phyloP scores from a whole-genome alignment of 2,329 filamentous ascomycete species.

The Colletotrichum gigasporum region DNA sequence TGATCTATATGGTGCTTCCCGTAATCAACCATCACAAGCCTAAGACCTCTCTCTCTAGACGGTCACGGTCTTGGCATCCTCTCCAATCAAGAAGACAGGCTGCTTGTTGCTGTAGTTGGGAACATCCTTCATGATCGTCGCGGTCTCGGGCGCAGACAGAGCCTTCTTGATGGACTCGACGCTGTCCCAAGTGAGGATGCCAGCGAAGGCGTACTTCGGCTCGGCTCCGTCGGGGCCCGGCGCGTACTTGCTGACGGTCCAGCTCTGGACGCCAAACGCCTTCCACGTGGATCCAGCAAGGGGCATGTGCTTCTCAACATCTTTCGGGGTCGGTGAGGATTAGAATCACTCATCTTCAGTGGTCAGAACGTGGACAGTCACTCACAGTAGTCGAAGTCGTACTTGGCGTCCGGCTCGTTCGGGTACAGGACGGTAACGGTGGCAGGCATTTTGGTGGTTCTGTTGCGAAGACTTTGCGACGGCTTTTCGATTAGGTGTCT shows the following conservation, averaged over 20 bases:
- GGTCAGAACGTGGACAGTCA: too few relatives aligned
- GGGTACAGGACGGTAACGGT: constrained; percentile 35
- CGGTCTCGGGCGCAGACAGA: constrained; percentile 7
- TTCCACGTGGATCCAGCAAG: constrained; percentile 17
- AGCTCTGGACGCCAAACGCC: constrained; percentile 9
- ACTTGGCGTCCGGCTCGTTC: constrained; percentile 32
- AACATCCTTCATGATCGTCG: constrained; percentile 20
- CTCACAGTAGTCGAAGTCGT: constrained; percentile 32
- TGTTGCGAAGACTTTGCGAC: too few relatives aligned
- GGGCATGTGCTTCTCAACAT: constrained; percentile 28
- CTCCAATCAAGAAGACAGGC: constrained; percentile 43
- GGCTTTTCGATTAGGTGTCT: too few relatives aligned
- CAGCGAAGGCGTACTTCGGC: constrained; percentile 22
- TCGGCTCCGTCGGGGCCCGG: constrained; percentile 12
- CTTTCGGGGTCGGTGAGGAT: too few relatives aligned
- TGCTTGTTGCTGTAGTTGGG: constrained; percentile 44
- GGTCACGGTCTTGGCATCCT: constrained; percentile 19
- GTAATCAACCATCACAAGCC: too few relatives aligned
- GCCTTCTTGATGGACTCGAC: constrained; percentile 12
- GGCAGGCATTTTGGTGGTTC: constrained; percentile 16
- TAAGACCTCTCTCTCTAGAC: neutral
- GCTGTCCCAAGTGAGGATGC: constrained; percentile 16
- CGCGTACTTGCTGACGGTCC: constrained; percentile 20
- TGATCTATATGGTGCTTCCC: too few relatives aligned
- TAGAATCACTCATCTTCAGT: too few relatives aligned